Evolutionary conservation across 495 filamentous ascomycete species (phyloP).

Genomic region (Podospora pseudocomata): DNA sequence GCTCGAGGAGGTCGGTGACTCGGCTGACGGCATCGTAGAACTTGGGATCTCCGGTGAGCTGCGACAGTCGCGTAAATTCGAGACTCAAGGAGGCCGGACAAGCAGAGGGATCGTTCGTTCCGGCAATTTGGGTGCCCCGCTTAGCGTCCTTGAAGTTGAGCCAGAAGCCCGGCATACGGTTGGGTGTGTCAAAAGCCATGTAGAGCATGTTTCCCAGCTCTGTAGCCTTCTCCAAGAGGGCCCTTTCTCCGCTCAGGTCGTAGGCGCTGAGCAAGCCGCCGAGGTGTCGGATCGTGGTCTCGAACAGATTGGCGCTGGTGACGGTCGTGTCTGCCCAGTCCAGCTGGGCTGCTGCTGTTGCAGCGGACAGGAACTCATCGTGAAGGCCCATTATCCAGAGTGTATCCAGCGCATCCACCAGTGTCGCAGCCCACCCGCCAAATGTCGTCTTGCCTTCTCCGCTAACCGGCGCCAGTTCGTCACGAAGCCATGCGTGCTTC

Average conservation of each 20-base stretch:
- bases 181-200: conserved; percentile 82
- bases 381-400: conserved; percentile 88
- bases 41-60: conserved; percentile 72
- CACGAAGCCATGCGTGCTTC: conserved; percentile 66
- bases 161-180: conserved; percentile 75
- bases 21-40: conserved; percentile 82
- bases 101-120: conserved; percentile 43
- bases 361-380: conserved; percentile 73
- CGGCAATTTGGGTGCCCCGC: conserved; percentile 55
- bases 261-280: conserved; percentile 73
- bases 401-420: conserved; percentile 81
- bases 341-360: conserved; percentile 59
- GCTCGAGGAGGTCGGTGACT: conserved; percentile 73
- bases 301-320: conserved; percentile 62
- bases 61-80: conserved; percentile 82
- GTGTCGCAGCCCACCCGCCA: conserved; percentile 80
- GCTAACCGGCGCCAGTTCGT: conserved; percentile 66
- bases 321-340: conserved; percentile 70
- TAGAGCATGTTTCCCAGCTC: conserved; percentile 79
- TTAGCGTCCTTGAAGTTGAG: conserved; percentile 57
- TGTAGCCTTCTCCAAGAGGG: conserved; percentile 72
- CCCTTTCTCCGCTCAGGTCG: conserved; percentile 59
- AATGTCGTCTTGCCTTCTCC: conserved; percentile 60
- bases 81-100: conserved; percentile 74
- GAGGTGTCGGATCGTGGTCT: conserved; percentile 75